Evolutionary conservation across 2,329 filamentous ascomycete genomes (phyloP), one percentile per base, ranked within the genome.

Genomic region (Cucurbitaria berberidis): DNA sequence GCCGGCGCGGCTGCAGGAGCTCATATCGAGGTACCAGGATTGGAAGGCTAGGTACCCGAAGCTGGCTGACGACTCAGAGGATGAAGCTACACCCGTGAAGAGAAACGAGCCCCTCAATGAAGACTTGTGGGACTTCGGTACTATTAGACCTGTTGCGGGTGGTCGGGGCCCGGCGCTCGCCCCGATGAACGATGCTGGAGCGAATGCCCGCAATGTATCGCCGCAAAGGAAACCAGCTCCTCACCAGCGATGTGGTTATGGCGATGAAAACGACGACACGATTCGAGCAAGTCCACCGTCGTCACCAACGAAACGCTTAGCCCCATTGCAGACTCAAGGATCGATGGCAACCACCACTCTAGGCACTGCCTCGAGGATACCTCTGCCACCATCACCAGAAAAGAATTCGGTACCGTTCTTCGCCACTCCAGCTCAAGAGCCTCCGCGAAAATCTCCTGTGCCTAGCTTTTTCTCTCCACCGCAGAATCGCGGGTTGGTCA

Each of bases 111-210:
- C 80, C 1, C 83, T 87, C 51, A 83, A 89, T 29, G 91, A 97
- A 72, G 95, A 98, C 73, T 86, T 98, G 71, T 99, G 95, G 95
- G 95, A 99, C 74, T 99, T 99, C 79, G 95, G 95, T 38, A 99
- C 95, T 0, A 91, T 99, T 46, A 85, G 93, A 51, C 87, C 96
- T 5, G 87, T 88, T 27, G 86, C 59, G 32, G 64, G 60, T 13
- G 67, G 53, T 15, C 57, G 69, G 26, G 83, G 85, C 24, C 86
- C 87, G 55, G 82, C 82, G 26, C 78, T 90, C 43, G 83, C 89
- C 62, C 81, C 86, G 0, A 86, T 96, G 86, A 92, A 90, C 61
- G 90, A 93, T 55, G 88, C 89, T 27, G 89, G 88, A 11, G 87
- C 89, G 16, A 96, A 96, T 72, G 85, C 89, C 16, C 84, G 92